Percentiles rank a stretch among this genome's conserved stretches.
phyloP scores from a whole-genome alignment of 805 yeast genomes.

The Kluyveromyces aestuarii region DNA sequence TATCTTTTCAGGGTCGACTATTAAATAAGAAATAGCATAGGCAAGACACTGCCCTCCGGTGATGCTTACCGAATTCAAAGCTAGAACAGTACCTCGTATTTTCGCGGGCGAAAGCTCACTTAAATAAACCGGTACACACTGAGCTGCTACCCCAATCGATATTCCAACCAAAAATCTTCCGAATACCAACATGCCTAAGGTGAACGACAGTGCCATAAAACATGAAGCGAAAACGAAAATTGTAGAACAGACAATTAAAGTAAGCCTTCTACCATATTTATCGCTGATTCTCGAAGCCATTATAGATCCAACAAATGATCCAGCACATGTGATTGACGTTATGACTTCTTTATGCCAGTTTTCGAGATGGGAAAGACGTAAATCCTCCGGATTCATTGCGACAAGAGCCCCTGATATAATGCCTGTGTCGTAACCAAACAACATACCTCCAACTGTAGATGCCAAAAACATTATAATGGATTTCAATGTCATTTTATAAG shows the following conservation, averaged over 20 bases:
- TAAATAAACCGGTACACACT: slow-evolving; percentile 51
- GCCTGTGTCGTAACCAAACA: slow-evolving; percentile 60
- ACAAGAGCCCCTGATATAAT: slow-evolving; percentile 52
- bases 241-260: slow-evolving; percentile 35
- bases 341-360: slow-evolving; percentile 32
- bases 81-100: slow-evolving; percentile 31
- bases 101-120: slow-evolving; percentile 42
- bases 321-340: slow-evolving; percentile 41
- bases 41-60: slow-evolving; percentile 45
- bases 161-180: slow-evolving; percentile 64
- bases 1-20: slow-evolving; percentile 10
- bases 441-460: slow-evolving; percentile 50
- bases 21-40: slow-evolving; percentile 29
- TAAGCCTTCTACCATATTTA: slow-evolving; percentile 34
- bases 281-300: slow-evolving; percentile 44
- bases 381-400: slow-evolving; percentile 34
- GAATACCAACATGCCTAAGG: slow-evolving; percentile 33
- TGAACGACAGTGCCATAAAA: slow-evolving; percentile 35
- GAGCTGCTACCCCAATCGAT: slow-evolving; percentile 66
- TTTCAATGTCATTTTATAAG: slow-evolving; percentile 15
- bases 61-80: slow-evolving; percentile 35
- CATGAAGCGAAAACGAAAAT: slow-evolving; percentile 41
- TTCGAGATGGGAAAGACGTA: slow-evolving; percentile 27
- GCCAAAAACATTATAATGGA: slow-evolving; percentile 14
- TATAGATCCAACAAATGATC: slow-evolving; percentile 46